Evolutionary conservation across 148 eudicot species (phyloP).

Genomic region (Nepenthes gracilis): DNA sequence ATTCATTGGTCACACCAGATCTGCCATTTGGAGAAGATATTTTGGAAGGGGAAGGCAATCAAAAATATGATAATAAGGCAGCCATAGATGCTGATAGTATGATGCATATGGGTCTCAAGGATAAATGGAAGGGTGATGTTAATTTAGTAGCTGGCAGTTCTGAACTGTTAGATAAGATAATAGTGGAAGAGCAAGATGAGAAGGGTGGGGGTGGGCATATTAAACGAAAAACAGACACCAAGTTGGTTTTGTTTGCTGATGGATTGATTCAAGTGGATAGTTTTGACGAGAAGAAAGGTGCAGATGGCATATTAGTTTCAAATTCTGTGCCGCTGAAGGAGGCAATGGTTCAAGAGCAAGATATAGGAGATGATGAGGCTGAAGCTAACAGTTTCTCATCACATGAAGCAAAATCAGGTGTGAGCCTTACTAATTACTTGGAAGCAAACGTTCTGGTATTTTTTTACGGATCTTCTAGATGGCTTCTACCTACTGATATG

Average conservation of each 20-base stretch:
- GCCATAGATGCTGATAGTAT: conserved; percentile 9
- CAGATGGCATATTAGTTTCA: background rate
- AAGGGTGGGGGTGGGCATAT: conserved; percentile 14
- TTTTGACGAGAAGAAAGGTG: background rate
- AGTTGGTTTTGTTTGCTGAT: conserved; percentile 1
- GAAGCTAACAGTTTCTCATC: conserved; percentile 3
- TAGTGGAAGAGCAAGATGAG: conserved; percentile 17
- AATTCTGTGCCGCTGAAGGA: conserved; percentile 5
- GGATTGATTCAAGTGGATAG: conserved; percentile 3
- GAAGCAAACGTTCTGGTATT: too few species aligned
- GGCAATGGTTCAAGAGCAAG: background rate
- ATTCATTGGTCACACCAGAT: conserved; percentile 7
- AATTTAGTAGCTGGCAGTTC: conserved; percentile 8
- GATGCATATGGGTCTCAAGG: conserved; percentile 13
- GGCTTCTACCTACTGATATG: background rate
- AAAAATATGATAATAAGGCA: conserved; percentile 8
- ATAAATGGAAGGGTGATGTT: conserved; percentile 11
- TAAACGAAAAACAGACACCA: conserved; percentile 1
- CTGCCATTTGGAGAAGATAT: conserved; percentile 15
- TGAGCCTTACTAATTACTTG: background rate
- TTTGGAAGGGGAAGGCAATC: conserved; percentile 19
- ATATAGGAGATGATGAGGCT: background rate
- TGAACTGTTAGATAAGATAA: conserved; percentile 10
- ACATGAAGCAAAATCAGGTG: conserved; percentile 12
- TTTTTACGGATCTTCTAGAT: too few species aligned